Conservation (phyloP, 108 stramenopile species). For the Schizochytrium sp. region DNA sequence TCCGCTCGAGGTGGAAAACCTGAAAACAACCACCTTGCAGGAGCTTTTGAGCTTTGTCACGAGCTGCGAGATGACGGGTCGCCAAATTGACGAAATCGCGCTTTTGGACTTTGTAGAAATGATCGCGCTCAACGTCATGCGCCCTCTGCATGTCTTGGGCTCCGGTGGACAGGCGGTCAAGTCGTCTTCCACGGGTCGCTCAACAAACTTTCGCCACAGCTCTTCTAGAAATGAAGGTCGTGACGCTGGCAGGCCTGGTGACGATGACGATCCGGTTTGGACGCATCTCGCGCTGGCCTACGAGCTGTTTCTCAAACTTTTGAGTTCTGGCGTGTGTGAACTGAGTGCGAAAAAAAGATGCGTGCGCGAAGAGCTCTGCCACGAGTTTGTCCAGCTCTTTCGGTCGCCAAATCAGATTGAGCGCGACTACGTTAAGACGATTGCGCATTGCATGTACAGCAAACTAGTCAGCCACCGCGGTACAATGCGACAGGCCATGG, state of each 20-base stretch:
- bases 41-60: not conserved
- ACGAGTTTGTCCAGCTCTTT: conserved; percentile 23
- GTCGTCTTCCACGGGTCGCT: not conserved
- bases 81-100: not conserved
- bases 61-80: not conserved
- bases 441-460: conserved; percentile 31
- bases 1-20: not conserved
- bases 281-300: conserved; percentile 31
- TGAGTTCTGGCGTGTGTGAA: not conserved
- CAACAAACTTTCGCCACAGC: not conserved
- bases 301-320: conserved; percentile 33
- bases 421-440: conserved; percentile 34
- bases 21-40: not conserved
- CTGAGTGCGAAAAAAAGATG: not conserved
- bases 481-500: conserved; percentile 23
- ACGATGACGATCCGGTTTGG: not conserved
- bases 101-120: not conserved
- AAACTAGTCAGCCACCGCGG: conserved; percentile 24
- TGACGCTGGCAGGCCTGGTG: no score
- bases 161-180: not conserved
- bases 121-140: not conserved
- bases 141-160: not conserved
- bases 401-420: conserved; percentile 25
- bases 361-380: not conserved
- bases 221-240: no score